Evolutionary conservation across 23 red algal genomes (phyloP).

Genomic region (Chondrus crispus): DNA sequence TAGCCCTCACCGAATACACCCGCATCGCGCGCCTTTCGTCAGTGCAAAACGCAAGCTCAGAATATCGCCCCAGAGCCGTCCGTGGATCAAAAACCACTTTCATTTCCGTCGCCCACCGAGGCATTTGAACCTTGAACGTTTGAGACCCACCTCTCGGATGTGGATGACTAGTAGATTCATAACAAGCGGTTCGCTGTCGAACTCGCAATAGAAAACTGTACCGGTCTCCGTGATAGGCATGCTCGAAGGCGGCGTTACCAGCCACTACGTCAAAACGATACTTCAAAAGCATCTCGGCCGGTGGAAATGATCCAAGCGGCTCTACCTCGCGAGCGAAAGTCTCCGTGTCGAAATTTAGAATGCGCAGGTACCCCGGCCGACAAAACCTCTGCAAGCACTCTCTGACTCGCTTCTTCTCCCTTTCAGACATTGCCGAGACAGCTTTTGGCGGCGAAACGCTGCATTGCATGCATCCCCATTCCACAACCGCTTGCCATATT

Average conservation of each 20-base stretch:
- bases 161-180: background rate
- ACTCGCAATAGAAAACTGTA: background rate
- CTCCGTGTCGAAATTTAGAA: constrained; percentile 40
- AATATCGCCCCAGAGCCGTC: background rate
- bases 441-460: background rate
- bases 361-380: constrained; percentile 11
- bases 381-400: constrained; percentile 10
- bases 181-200: background rate
- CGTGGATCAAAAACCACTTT: background rate
- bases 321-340: constrained; percentile 46
- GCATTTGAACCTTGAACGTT: background rate
- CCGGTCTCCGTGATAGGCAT: background rate
- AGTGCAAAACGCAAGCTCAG: background rate
- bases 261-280: background rate
- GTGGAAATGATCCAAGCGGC: no score
- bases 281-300: background rate
- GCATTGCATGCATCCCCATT: constrained; percentile 29
- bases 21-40: background rate
- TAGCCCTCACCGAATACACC: background rate
- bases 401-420: background rate
- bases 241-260: background rate
- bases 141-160: background rate
- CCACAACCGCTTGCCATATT: constrained; percentile 10
- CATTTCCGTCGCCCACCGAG: background rate
- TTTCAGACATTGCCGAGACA: constrained; percentile 16